Conservation (phyloP, 1,284 basidiomycete genomes). For the Apiotrichum gracile region DNA sequence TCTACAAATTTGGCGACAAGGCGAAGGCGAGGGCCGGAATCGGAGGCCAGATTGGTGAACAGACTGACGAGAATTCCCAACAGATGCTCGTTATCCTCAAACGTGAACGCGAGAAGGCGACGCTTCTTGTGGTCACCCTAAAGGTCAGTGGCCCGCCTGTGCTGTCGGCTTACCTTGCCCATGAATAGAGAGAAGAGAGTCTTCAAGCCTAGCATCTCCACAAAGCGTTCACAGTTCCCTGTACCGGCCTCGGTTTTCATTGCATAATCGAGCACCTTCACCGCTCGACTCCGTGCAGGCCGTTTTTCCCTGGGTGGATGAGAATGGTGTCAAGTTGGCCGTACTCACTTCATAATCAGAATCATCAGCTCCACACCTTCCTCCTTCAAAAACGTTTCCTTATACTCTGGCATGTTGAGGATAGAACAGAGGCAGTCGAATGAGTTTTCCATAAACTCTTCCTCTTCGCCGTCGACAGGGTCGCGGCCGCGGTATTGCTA, state of each 20-base stretch:
- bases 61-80: slow-evolving; percentile 83
- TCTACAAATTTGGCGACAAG: slow-evolving; percentile 92
- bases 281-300: slow-evolving; percentile 68
- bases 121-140: slow-evolving; percentile 55
- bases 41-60: slow-evolving; percentile 81
- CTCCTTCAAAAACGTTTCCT: slow-evolving; percentile 72
- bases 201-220: slow-evolving; percentile 81
- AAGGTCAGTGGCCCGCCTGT: neutral
- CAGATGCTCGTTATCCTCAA: slow-evolving; percentile 80
- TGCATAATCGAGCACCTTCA: slow-evolving; percentile 87
- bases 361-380: slow-evolving; percentile 97
- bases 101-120: slow-evolving; percentile 54
- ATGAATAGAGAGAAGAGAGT: slow-evolving; percentile 84
- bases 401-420: slow-evolving; percentile 66
- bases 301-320: slow-evolving; percentile 63
- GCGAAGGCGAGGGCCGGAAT: slow-evolving; percentile 72
- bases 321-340: neutral
- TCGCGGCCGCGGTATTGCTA: slow-evolving; percentile 81
- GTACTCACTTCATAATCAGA: slow-evolving; percentile 79
- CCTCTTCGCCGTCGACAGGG: slow-evolving; percentile 78
- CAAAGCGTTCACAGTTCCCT: slow-evolving; percentile 72
- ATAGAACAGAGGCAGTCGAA: slow-evolving; percentile 85
- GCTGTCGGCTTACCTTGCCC: slow-evolving; percentile 66
- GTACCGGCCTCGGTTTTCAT: slow-evolving; percentile 74
- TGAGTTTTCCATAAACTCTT: slow-evolving; percentile 94